Conservation (phyloP, 768 basidiomycete genomes). For the Lyophyllum decastes region DNA sequence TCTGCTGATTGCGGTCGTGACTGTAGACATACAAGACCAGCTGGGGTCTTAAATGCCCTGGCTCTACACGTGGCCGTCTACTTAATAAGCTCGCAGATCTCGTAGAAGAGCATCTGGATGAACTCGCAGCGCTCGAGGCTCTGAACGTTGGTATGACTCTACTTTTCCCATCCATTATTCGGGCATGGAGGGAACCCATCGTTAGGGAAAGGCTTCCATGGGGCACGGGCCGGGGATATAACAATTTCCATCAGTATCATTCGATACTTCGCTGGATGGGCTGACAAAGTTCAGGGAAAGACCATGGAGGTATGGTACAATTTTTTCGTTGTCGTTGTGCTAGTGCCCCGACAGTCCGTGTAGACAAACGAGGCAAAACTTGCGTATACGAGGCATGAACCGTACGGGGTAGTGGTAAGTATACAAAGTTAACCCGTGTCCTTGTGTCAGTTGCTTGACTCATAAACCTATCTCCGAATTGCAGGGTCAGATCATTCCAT, state of each 20-base stretch:
- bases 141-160: conserved; percentile 40
- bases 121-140: conserved; percentile 52
- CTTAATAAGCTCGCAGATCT: conserved; percentile 53
- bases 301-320: conserved; percentile 40
- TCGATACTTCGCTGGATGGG: conserved; percentile 62
- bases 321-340: not conserved
- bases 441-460: no score
- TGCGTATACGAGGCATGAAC: conserved; percentile 64
- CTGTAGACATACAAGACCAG: conserved; percentile 16
- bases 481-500: conserved; percentile 34
- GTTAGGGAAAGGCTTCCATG: conserved; percentile 30
- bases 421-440: not conserved
- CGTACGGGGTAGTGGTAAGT: conserved; percentile 47
- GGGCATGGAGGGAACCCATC: not conserved
- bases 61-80: conserved; percentile 36
- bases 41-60: conserved; percentile 52
- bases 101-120: conserved; percentile 47
- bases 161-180: not conserved
- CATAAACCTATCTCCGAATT: not conserved
- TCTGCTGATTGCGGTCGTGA: not conserved
- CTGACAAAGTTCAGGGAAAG: conserved; percentile 56
- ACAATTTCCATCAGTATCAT: conserved; percentile 33
- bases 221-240: conserved; percentile 26
- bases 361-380: conserved; percentile 48
- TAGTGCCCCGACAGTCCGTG: not conserved